A percentile compares a stretch with the other conserved stretches of the same genome.
Evolutionary conservation across 257 asterid genomes (phyloP).

Genomic region (Haberlea rhodopensis): DNA sequence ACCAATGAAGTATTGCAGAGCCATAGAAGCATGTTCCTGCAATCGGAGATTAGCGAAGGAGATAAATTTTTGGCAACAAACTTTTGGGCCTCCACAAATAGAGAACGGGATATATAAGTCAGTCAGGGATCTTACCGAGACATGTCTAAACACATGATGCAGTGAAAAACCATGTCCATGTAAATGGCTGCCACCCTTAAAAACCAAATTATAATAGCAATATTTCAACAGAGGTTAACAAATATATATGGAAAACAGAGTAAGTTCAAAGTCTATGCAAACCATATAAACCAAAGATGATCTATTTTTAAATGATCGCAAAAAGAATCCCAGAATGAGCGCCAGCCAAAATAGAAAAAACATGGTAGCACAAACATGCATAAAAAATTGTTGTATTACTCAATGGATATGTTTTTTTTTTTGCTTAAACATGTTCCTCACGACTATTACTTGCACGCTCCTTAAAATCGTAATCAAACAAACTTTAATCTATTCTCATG

Average conservation of each 20-base stretch:
- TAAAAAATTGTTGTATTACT: conserved; percentile 15
- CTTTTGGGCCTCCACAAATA: conserved; percentile 7
- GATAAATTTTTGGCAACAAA: conserved; percentile 6
- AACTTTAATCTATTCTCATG: conserved; percentile 9
- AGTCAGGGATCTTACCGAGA: conserved; percentile 51
- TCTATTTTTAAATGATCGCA: not conserved
- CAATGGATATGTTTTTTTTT: conserved; percentile 8
- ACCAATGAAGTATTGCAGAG: conserved; percentile 72
- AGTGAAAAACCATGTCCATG: conserved; percentile 74
- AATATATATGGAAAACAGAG: conserved; percentile 3
- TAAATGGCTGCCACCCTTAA: conserved; percentile 87
- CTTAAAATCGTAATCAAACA: conserved; percentile 6
- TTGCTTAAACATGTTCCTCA: not conserved
- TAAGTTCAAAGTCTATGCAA: not conserved
- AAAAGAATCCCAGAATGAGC: not conserved
- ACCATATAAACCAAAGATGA: not conserved
- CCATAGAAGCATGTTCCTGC: conserved; percentile 93
- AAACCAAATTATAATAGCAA: conserved; percentile 20
- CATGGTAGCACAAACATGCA: conserved; percentile 19
- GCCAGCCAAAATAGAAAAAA: conserved; percentile 11
- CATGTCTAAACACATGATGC: conserved; percentile 67
- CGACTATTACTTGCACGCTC: conserved; percentile 2
- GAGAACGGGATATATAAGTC: not conserved
- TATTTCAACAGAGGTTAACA: conserved; percentile 31
- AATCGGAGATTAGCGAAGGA: conserved; percentile 8